Evolutionary conservation across 2,329 filamentous ascomycete species (phyloP).

Genomic region (Nannizzia gypsea): DNA sequence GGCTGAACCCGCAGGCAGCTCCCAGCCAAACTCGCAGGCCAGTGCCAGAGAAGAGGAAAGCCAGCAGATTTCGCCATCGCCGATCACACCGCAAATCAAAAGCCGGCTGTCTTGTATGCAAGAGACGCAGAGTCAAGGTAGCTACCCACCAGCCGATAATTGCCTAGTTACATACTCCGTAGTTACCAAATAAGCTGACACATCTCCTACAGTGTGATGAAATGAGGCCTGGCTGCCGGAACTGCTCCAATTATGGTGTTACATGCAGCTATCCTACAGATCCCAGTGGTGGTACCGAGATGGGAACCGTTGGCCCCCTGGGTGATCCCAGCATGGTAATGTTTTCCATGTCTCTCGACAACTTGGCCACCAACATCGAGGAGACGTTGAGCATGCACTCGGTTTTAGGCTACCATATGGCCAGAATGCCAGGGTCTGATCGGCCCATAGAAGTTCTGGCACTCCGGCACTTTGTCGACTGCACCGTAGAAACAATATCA

Average conservation of each 20-base stretch:
- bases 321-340: background rate
- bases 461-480: constrained; percentile 11
- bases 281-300: background rate
- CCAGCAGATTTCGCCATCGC: constrained; percentile 20
- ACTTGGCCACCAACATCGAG: constrained; percentile 4
- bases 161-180: background rate
- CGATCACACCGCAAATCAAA: constrained; percentile 26
- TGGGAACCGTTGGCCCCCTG: background rate
- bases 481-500: constrained; percentile 11
- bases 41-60: background rate
- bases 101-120: constrained; percentile 24
- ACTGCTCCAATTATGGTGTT: constrained; percentile 18
- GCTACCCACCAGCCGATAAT: background rate
- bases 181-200: background rate
- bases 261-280: constrained; percentile 17
- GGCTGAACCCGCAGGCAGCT: background rate
- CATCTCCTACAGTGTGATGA: constrained; percentile 21
- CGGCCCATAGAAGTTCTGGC: constrained; percentile 3
- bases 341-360: constrained; percentile 8
- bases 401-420: background rate
- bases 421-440: background rate
- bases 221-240: constrained; percentile 18
- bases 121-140: constrained; percentile 28
- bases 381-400: constrained; percentile 1
- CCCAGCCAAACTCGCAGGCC: background rate